A percentile compares a stretch with the other conserved stretches of the same genome.
phyloP scores from a whole-genome alignment of 148 eudicot genomes.

The Cornus controversa region DNA sequence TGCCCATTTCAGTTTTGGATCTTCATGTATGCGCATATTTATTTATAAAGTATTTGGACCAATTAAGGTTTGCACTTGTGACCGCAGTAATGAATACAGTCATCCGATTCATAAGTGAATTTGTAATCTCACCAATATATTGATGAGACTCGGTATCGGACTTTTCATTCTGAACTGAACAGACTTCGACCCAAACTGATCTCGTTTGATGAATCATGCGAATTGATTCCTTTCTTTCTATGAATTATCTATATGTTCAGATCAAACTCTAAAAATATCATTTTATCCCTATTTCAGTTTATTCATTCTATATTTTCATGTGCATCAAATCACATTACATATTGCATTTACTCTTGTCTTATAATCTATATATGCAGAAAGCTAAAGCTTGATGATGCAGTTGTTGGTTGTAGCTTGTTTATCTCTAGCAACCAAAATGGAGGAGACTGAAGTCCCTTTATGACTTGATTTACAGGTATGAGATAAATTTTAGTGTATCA shows the following conservation, averaged over 20 bases:
- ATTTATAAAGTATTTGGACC: constrained; percentile 70
- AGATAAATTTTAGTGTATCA: too few relatives aligned
- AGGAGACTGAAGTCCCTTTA: constrained; percentile 66
- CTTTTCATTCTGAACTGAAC: too few relatives aligned
- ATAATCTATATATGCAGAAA: constrained; percentile 21
- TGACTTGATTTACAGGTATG: constrained; percentile 69
- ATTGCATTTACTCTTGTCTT: background rate
- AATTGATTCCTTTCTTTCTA: constrained; percentile 64
- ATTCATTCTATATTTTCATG: background rate
- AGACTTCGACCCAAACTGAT: too few relatives aligned
- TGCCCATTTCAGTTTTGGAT: constrained; percentile 70
- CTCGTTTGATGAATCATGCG: too few relatives aligned
- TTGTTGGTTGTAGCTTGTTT: constrained; percentile 71
- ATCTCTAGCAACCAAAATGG: constrained; percentile 73
- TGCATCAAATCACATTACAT: background rate
- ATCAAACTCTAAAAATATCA: constrained; percentile 3
- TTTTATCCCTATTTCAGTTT: background rate
- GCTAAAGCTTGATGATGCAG: constrained; percentile 73
- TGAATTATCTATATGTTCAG: constrained; percentile 57
- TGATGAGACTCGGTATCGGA: too few relatives aligned
- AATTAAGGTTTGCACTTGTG: too few relatives aligned
- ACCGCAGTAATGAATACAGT: too few relatives aligned
- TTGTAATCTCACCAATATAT: too few relatives aligned
- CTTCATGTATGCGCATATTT: constrained; percentile 64
- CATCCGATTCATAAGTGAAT: too few relatives aligned